Base-by-base conservation (phyloP, 2,329 filamentous ascomycete species). In the Orbilia javanica region DNA sequence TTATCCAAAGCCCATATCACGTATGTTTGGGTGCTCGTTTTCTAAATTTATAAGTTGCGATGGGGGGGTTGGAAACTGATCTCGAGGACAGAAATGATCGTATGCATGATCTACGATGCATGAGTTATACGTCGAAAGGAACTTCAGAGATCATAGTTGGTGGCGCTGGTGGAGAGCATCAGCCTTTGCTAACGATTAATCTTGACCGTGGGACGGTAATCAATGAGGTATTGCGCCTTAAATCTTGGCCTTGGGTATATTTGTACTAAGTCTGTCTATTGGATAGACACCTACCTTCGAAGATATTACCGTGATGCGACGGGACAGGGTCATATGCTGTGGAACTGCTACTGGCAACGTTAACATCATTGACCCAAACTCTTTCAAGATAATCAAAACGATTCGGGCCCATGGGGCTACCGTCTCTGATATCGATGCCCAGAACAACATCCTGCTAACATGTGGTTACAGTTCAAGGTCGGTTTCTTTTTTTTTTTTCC, bases 361-460 rank as follows among this genome's bases (percentile, higher is more conserved):
- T 57, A 91, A 98, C 84, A 91, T 97, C 31, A 87, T 99, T 22
- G 95, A 97, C 82, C 89, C 94, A 0, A 86, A 89, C 68, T 93
- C 88, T 70, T 92, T 97, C 82, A 88, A 89, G 48, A 88, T 97
- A 4, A 87, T 96, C 81, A 96, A 95, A 83, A 90, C 89, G 10
- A 99, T 82, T 53, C 67, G 96, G 92, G 94, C 95, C 0, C 96
- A 99, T 83, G 91, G 91, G 0, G 92, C 93, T 4, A 7, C 89
- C 90, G 64, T 99, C 83, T 97, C 93, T 84, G 95, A 98, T 83
- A 97, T 99, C 93, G 96, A 99, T 85, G 93, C 94, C 7, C 93
- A 96, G 83, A 93, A 96, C 82, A 95, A 98, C 83, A 96, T 96
- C 80, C 90, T 99, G 67, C 92, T 98, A 22, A 98, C 96, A 3